Conservation (phyloP, 768 basidiomycete genomes). For the Tubosaeta sp. region DNA sequence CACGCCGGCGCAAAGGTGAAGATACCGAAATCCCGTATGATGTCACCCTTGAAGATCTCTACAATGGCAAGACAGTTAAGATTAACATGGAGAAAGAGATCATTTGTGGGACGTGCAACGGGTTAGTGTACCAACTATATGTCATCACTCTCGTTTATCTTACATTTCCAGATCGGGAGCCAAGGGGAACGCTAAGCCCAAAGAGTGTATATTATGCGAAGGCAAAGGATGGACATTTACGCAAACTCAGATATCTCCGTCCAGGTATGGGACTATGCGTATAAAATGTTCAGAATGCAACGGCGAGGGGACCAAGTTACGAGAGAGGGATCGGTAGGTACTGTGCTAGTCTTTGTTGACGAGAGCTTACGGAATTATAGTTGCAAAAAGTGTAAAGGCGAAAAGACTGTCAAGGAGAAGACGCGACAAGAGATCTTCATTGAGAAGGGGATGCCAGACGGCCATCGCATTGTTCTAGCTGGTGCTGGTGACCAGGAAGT, state of each 20-base stretch:
- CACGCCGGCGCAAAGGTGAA: constrained; percentile 55
- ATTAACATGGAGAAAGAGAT: constrained; percentile 87
- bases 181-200: constrained; percentile 79
- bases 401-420: constrained; percentile 80
- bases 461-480: constrained; percentile 80
- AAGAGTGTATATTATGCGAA: constrained; percentile 73
- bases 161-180: constrained; percentile 65
- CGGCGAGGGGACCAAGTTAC: constrained; percentile 65
- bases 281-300: constrained; percentile 64
- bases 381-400: constrained; percentile 95
- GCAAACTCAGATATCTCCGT: constrained; percentile 50
- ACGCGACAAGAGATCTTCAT: constrained; percentile 83
- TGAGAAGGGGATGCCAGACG: constrained; percentile 82
- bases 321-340: constrained; percentile 78
- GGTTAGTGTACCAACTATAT: constrained; percentile 40
- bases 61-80: constrained; percentile 84
- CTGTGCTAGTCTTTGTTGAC: background rate
- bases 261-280: constrained; percentile 47
- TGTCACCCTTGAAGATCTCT: constrained; percentile 88
- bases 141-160: constrained; percentile 1
- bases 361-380: constrained; percentile 36
- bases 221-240: constrained; percentile 76
- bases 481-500: constrained; percentile 93
- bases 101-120: constrained; percentile 75
- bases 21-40: constrained; percentile 76